Evolutionary conservation across 164 flowering plant genomes (phyloP).

Genomic region (Stephania cephalantha): DNA sequence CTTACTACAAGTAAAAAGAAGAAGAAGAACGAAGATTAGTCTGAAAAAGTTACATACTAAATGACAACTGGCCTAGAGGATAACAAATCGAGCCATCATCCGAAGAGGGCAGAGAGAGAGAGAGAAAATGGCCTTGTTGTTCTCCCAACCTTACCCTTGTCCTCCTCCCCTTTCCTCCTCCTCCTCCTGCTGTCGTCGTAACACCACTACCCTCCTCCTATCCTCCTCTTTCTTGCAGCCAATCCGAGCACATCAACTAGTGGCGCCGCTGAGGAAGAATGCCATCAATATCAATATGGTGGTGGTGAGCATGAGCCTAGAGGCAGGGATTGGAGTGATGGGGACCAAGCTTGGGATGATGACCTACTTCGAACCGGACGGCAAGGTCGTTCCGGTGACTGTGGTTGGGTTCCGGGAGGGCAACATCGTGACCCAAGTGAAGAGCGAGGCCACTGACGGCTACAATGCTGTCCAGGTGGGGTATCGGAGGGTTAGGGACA

Average conservation of each 20-base stretch:
- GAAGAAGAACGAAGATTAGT: too few relatives aligned
- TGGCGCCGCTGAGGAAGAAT: background rate
- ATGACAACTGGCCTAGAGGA: background rate
- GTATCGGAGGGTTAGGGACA: slow-evolving; percentile 75
- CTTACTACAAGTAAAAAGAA: too few relatives aligned
- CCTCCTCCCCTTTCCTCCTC: background rate
- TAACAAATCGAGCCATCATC: background rate
- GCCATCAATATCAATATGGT: background rate
- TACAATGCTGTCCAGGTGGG: slow-evolving; percentile 91
- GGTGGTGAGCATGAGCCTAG: slow-evolving; percentile 40
- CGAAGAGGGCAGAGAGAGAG: background rate
- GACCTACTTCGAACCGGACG: slow-evolving; percentile 68
- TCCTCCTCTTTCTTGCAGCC: background rate
- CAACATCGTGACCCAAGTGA: slow-evolving; percentile 90
- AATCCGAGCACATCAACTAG: too few relatives aligned
- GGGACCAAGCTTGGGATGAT: slow-evolving; percentile 97
- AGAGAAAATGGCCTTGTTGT: background rate
- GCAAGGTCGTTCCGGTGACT: slow-evolving; percentile 82
- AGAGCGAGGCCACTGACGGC: slow-evolving; percentile 79
- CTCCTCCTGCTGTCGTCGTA: background rate
- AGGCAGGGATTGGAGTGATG: slow-evolving; percentile 95
- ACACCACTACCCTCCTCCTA: background rate
- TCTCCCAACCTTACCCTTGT: background rate
- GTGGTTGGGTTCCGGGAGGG: slow-evolving; percentile 92
- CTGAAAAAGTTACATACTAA: too few relatives aligned